These are phyloP conservation scores for Rhizopus sp. DNA, from an alignment of 371 early-diverging fungal genomes.

Conservation along the genomic window DNA sequence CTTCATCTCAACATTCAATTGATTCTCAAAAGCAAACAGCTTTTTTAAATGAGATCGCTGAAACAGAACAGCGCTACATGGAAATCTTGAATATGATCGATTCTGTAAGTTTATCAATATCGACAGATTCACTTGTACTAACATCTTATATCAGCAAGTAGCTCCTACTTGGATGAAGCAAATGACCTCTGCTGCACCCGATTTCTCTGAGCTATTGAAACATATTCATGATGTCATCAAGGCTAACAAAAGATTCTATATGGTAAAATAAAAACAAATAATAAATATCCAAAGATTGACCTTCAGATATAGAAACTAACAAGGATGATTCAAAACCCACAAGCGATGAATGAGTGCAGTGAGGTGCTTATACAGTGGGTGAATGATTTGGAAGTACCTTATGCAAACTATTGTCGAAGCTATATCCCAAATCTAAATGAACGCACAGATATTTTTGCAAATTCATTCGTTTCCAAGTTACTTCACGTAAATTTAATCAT, in stretches of 20 bases:
- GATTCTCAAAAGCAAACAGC: conserved; percentile 28
- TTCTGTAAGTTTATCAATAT: conserved; percentile 41
- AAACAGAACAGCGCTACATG: conserved; percentile 50
- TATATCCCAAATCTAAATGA: conserved; percentile 40
- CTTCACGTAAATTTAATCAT: conserved; percentile 18
- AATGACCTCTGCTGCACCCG: conserved; percentile 46
- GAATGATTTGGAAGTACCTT: conserved; percentile 55
- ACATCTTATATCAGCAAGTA: conserved; percentile 45
- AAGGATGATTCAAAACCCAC: conserved; percentile 34
- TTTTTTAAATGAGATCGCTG: conserved; percentile 50
- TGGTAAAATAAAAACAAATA: conserved; percentile 27
- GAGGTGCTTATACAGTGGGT: conserved; percentile 55
- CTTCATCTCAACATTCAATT: conserved; percentile 34
- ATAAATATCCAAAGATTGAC: too few species aligned
- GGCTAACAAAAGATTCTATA: conserved; percentile 49
- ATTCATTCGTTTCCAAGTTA: conserved; percentile 28
- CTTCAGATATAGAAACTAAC: conserved; percentile 28
- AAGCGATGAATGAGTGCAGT: conserved; percentile 39
- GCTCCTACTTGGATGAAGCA: conserved; percentile 56
- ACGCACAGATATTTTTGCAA: conserved; percentile 38
- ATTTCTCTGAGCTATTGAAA: conserved; percentile 48
- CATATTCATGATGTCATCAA: conserved; percentile 40
- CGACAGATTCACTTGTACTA: background rate
- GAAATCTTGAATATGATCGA: conserved; percentile 48
- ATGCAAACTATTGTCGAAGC: conserved; percentile 45